Evolutionary conservation across 2,329 filamentous ascomycete species (phyloP).

Genomic region (Fusarium sp.): DNA sequence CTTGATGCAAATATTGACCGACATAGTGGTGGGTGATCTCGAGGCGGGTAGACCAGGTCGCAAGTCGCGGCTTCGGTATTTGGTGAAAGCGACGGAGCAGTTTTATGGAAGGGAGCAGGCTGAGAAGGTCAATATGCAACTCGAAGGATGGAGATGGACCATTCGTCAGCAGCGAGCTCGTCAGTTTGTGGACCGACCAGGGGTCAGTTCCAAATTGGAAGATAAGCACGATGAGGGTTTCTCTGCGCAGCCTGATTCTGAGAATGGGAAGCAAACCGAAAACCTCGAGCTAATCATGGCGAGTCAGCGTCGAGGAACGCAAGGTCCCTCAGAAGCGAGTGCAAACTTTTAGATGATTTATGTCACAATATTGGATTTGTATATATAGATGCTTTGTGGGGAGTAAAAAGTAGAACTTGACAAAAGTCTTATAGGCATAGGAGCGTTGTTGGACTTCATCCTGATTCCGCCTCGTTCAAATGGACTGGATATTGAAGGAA

Average conservation of each 20-base stretch:
- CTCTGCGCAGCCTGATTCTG: background rate
- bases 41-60: constrained; percentile 50
- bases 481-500: no score
- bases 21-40: constrained; percentile 50
- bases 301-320: constrained; percentile 1
- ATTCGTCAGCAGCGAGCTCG: constrained; percentile 8
- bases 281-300: constrained; percentile 4
- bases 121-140: constrained; percentile 14
- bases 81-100: constrained; percentile 41
- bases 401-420: background rate
- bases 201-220: no score
- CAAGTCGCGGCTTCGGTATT: constrained; percentile 47
- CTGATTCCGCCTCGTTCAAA: no score
- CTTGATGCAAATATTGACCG: constrained; percentile 45
- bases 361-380: background rate
- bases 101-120: constrained; percentile 46
- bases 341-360: constrained; percentile 5
- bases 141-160: constrained; percentile 41
- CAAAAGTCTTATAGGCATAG: no score
- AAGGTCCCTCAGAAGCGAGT: background rate
- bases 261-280: background rate
- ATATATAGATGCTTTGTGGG: background rate
- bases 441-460: no score
- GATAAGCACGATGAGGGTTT: no score
- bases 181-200: no score